These are phyloP conservation scores for Fusarium lyarnte DNA, from an alignment of 2,329 filamentous ascomycete genomes.

Conservation along the genomic window DNA sequence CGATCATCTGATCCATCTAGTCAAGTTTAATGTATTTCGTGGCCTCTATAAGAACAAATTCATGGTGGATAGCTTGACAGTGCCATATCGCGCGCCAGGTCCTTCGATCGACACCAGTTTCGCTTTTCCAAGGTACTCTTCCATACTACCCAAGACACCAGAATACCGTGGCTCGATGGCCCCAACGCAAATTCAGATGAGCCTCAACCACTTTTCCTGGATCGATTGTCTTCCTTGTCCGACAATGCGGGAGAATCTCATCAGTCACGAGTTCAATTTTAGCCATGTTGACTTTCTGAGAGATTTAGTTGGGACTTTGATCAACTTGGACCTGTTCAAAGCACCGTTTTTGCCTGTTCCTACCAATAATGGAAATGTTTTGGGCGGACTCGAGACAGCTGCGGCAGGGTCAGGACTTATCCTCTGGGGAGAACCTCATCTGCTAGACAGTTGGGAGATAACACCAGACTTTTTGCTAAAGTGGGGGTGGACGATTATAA, in stretches of 20 bases:
- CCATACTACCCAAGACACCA: neutral
- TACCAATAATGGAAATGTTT: fast-evolving
- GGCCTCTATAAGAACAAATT: neutral
- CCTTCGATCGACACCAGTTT: neutral
- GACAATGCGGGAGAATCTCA: neutral
- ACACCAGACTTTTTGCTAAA: neutral
- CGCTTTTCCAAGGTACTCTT: neutral
- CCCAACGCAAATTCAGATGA: neutral
- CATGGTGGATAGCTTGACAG: neutral
- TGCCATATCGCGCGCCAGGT: neutral
- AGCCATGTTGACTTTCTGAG: neutral
- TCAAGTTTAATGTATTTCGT: neutral
- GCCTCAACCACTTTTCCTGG: neutral
- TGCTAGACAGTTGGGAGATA: neutral
- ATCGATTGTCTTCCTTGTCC: neutral
- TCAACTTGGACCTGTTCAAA: neutral
- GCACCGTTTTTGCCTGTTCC: fast-evolving
- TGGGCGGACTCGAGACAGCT: fast-evolving
- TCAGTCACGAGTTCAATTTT: neutral
- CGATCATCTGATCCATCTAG: neutral
- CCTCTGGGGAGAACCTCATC: neutral
- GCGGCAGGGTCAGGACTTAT: neutral
- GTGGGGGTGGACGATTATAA: neutral
- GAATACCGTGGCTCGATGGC: neutral
- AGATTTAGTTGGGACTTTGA: neutral